Evolutionary conservation across 2,329 filamentous ascomycete species (phyloP), one percentile per base, ranked within the genome.

Genomic region (Zasmidium cellare): DNA sequence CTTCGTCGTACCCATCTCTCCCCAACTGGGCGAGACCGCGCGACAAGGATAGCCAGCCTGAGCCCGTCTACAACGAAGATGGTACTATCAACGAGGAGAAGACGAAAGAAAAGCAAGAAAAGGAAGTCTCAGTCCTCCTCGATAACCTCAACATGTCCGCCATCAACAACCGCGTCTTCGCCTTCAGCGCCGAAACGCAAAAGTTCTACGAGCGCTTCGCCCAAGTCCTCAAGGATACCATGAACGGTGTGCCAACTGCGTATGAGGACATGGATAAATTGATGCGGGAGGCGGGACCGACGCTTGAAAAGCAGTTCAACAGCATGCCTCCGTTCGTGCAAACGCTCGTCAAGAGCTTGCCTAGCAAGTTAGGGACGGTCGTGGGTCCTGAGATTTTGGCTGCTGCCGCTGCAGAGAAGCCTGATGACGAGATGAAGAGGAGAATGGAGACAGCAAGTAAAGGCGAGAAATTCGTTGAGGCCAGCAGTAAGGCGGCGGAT

Each of bases 191-290:
- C 58, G 92, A 96, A 67, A 93, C 91, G 0, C 87, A 91, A 60
- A 88, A 91, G 62, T 82, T 96, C 25, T 84, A 96, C 52, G 84
- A 86, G 54, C 86, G 87, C 61, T 99, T 99, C 80, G 96, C 91
- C 1, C 81, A 92, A 56, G 87, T 97, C 31, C 89, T 99, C 70
- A 94, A 93, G 72, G 94, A 99, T 72, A 84, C 97, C 16, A 85
- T 94, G 68, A 92, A 92, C 71, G 94, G 94, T 61, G 94, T 91
- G 1, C 94, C 94, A 2, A 97, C 93, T 0, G 94, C 94, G 2
- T 96, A 96, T 74, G 83, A 89, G 70, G 94, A 99, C 72, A 87
- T 99, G n/a, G 86, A 87, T 67, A 84, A 82, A 70, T 78, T 88
- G 18, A 78, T 88, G 62, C 85, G 79, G 9, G 84, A 85, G 55